These are phyloP conservation scores for Nigrograna mackinnonii DNA, from an alignment of 2,329 filamentous ascomycete species.

Conservation along the genomic window DNA sequence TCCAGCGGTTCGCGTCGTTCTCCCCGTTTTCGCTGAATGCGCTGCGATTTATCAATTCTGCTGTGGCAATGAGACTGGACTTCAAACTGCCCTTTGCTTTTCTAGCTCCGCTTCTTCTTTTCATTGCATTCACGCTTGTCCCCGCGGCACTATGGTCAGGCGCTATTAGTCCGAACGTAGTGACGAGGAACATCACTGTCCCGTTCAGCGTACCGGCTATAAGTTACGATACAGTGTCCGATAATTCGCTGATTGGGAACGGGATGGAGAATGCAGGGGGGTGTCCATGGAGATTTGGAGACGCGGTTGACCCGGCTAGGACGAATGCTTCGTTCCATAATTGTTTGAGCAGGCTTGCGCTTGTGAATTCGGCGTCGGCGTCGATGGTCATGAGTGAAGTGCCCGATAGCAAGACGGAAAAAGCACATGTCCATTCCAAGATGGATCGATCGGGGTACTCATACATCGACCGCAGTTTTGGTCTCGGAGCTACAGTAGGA, in stretches of 20 bases:
- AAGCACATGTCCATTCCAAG: too few species aligned
- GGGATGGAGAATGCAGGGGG: neutral
- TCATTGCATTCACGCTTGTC: neutral
- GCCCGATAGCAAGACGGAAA: too few species aligned
- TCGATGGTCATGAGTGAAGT: neutral
- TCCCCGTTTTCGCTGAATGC: too few species aligned
- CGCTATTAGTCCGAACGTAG: neutral
- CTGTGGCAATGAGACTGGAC: too few species aligned
- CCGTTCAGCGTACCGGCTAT: neutral
- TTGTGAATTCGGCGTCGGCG: neutral
- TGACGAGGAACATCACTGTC: neutral
- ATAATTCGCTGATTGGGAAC: neutral
- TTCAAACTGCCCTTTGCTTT: too few species aligned
- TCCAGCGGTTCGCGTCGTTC: too few species aligned
- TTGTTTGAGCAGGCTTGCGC: neutral
- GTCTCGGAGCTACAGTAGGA: neutral
- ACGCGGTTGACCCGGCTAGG: neutral
- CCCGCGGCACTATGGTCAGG: neutral
- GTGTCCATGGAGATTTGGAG: too few species aligned
- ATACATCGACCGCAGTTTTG: neutral
- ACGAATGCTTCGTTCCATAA: neutral
- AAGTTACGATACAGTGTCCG: neutral
- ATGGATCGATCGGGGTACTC: neutral
- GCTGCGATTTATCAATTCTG: too few species aligned
- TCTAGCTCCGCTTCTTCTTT: too few species aligned